Conservation (phyloP, 2,329 filamentous ascomycete species). For the Aspergillus awamori region DNA sequence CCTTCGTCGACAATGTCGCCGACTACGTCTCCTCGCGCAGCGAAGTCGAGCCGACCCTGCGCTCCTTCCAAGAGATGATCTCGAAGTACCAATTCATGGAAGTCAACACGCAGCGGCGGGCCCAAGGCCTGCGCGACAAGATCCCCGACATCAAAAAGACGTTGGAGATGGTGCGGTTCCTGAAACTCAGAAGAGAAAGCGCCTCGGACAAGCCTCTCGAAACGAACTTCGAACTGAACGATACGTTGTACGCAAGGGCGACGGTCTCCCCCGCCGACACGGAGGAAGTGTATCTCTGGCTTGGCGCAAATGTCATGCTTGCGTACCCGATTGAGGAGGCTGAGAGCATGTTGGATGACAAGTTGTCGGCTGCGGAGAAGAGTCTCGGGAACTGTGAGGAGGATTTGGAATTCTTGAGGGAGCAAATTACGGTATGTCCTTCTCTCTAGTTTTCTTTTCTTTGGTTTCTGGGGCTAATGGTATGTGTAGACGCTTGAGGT, state of each 20-base stretch:
- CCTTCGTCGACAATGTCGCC: conserved; percentile 51
- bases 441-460: background rate
- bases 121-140: conserved; percentile 83
- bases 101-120: conserved; percentile 82
- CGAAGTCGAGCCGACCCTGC: conserved; percentile 51
- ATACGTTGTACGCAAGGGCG: conserved; percentile 90
- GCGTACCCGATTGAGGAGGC: conserved; percentile 91
- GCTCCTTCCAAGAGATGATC: conserved; percentile 52
- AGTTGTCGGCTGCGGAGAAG: conserved; percentile 75
- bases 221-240: conserved; percentile 94
- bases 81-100: conserved; percentile 99
- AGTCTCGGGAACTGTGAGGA: conserved; percentile 90
- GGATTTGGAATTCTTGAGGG: conserved; percentile 90
- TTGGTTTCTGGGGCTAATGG: background rate
- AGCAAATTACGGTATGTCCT: conserved; percentile 84
- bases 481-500: conserved; percentile 87
- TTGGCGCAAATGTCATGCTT: conserved; percentile 98
- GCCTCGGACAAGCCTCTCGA: conserved; percentile 61
- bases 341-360: conserved; percentile 73
- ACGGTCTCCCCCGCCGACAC: conserved; percentile 70
- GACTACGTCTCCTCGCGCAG: conserved; percentile 51
- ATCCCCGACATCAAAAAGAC: conserved; percentile 98
- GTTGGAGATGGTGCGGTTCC: conserved; percentile 83
- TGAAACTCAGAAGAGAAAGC: conserved; percentile 76
- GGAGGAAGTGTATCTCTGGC: conserved; percentile 92